These are phyloP conservation scores for Mycena rebaudengoi DNA, from an alignment of 768 basidiomycete genomes.

Conservation along the genomic window DNA sequence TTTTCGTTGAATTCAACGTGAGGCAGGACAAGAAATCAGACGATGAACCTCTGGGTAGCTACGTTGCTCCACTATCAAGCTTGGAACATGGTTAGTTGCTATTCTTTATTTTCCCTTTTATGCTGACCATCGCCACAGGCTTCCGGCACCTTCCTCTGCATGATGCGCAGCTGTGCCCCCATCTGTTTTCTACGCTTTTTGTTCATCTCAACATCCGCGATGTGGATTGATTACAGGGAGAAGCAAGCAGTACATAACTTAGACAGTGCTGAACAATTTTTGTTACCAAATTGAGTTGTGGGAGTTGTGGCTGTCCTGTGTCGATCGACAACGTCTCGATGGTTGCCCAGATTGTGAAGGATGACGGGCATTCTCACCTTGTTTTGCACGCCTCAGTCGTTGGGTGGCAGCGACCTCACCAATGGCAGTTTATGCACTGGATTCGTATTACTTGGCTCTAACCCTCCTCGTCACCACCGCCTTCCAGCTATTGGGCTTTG, in stretches of 20 bases:
- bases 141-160: conserved; percentile 95
- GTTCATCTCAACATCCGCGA: conserved; percentile 66
- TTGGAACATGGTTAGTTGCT: conserved; percentile 69
- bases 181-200: conserved; percentile 93
- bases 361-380: too few species aligned
- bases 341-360: too few species aligned
- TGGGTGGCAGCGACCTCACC: conserved; percentile 25
- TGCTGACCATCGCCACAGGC: conserved; percentile 53
- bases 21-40: conserved; percentile 70
- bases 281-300: too few species aligned
- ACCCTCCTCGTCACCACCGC: conserved; percentile 61
- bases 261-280: too few species aligned
- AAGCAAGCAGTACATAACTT: too few species aligned
- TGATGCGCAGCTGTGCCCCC: conserved; percentile 87
- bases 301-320: too few species aligned
- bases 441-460: conserved; percentile 57
- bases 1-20: conserved; percentile 86
- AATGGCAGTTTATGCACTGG: conserved; percentile 55
- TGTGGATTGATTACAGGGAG: conserved; percentile 1
- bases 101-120: conserved; percentile 5
- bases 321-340: too few species aligned
- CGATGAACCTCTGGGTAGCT: conserved; percentile 75
- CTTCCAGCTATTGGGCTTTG: conserved; percentile 70
- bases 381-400: too few species aligned
- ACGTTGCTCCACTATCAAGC: conserved; percentile 78